Percentiles rank a stretch among this genome's conserved stretches.
Conservation (phyloP, 176 grass and related monocot species). For the Lolium multiflorum region DNA sequence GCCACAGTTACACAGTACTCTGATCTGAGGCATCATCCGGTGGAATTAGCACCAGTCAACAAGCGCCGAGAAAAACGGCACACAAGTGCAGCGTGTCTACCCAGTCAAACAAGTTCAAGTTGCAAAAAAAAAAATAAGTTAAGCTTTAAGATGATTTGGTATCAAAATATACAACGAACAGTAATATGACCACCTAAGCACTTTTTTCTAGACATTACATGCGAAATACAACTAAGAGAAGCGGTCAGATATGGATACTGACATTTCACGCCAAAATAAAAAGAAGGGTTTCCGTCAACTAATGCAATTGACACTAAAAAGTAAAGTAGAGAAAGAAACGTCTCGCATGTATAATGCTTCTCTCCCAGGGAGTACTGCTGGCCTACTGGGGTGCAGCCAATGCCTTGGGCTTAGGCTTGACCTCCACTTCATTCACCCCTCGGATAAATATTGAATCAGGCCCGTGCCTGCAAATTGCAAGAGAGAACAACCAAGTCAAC, state of each 20-base stretch:
- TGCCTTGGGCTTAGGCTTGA: constrained; percentile 95
- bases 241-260: neutral
- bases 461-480: constrained; percentile 72
- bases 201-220: neutral
- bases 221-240: neutral
- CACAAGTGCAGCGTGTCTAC: neutral
- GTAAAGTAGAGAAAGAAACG: neutral
- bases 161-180: constrained; percentile 18
- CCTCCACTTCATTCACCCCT: constrained; percentile 89
- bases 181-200: neutral
- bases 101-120: neutral
- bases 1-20: neutral
- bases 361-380: constrained; percentile 7
- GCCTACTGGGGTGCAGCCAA: constrained; percentile 58
- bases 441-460: constrained; percentile 88
- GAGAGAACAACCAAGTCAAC: neutral
- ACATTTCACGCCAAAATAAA: neutral
- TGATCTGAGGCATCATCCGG: neutral
- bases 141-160: neutral
- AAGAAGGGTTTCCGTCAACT: constrained; percentile 36
- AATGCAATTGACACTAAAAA: constrained; percentile 44
- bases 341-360: constrained; percentile 1
- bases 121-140: neutral
- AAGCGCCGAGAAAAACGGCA: neutral
- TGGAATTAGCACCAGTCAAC: neutral